Evolutionary conservation across 2,329 filamentous ascomycete genomes (phyloP), one percentile per base, ranked within the genome.

Genomic region (Helicocarpus griseus): DNA sequence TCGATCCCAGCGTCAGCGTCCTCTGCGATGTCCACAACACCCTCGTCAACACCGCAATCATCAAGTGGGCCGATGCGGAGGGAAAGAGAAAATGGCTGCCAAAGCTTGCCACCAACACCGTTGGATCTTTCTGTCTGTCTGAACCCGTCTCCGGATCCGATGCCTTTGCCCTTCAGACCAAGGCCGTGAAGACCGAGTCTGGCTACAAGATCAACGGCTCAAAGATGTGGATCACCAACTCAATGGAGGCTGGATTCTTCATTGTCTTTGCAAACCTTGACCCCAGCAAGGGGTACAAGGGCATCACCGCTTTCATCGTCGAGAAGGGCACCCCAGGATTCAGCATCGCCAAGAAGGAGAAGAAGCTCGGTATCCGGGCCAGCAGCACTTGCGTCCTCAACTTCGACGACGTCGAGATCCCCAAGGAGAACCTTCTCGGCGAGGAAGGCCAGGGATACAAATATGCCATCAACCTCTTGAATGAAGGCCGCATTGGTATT

Each of bases 151-250:
- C 89, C 21, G 93, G 93, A 21, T 95, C 89, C 0, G 93, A 98
- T 66, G 93, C 93, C 38, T 98, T 98, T 65, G 94, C 94, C 1
- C 78, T 98, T 57, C 86, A 89, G 60, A 97, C 93, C 52, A 90
- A 88, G 69, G 93, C 93, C 40, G 83, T 81, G 53, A 87, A 90
- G 76, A 93, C 88, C 0, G 77, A 82, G 21, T 79, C 83, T 57
- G 89, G 91, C 31, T 98, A 91, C 76, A 84, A 79, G 71, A 86
- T 98, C 70, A 86, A 82, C 55, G 93, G 93, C 47, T 83, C 82
- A 70, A 98, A 98, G 81, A 98, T 98, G 93, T 98, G 93, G 93
- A 98, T 98, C 72, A 98, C 93, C 57, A 98, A 98, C 78, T 86
- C 87, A 48, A 84, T 91, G 75, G 93, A 98, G 73, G 86, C 93